Base-by-base conservation (phyloP, 2,329 filamentous ascomycete species). In the Parascedosporium putredinis region DNA sequence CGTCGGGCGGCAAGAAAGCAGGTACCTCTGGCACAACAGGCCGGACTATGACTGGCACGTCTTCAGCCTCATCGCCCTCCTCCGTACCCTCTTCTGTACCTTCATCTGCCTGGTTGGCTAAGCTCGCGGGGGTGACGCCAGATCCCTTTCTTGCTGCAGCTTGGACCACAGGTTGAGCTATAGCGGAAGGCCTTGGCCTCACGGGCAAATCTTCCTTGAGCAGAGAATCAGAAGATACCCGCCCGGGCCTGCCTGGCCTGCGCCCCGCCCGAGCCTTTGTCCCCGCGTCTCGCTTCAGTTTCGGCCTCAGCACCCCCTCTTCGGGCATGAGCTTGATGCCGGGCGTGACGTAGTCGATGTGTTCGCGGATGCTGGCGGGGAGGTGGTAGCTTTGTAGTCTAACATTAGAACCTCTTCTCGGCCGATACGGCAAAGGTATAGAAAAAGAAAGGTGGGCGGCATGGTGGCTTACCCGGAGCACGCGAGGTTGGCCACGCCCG, bases 281-380 rank as follows among this genome's bases (percentile, higher is more conserved):
- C 12, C 42, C 27, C 27, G 12, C 27, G 6, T 16, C 14, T n/a
- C n/a, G n/a, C n/a, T 45, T 45, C 14, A 6, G 42, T 7, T 27
- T 12, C 12, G 42, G 24, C 5, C 12, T 7, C 20, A 1, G 12
- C 23, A 29, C 16, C 5, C 42, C 6, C 2, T 29, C 24, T 12
- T 29, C 42, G n/a, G 52, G 49, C 9, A 55, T 56, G 18, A 74
- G 60, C 54, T 70, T 71, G 49, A 73, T 63, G 14, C 71, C 71
- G 1, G 73, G 73, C 7, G 67, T 73, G 31, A 76, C 66, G 55
- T 73, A 74, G 59, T 75, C 72, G 51, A 75, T 63, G 49, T 73
- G 70, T 23, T 63, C 52, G 42, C 27, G 29, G 45, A 47, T 14
- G 22, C 27, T 47, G 8, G n/a, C 25, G 14, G 45, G 45, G 18